Base-by-base conservation (phyloP, 257 asterid genomes). In the Solanum ossicruentum region DNA sequence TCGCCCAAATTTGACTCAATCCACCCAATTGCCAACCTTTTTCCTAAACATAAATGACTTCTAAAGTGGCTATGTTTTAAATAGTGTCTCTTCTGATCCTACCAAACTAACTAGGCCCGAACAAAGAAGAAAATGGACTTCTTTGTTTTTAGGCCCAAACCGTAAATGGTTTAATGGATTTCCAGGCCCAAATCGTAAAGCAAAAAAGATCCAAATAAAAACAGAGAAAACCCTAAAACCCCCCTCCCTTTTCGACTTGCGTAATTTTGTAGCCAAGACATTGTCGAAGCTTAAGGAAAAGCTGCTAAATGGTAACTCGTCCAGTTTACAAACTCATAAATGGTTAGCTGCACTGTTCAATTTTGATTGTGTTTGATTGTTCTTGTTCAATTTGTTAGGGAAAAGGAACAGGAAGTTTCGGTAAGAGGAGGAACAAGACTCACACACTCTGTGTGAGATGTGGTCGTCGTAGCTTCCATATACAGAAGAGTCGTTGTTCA, bases 401-500 rank as follows among this genome's bases (percentile, higher is more conserved):
- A 83, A 83, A 83, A 83, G 85, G 85, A 28, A 83, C 85, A 15
- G 85, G 85, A 10, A 83, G 85, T 83, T 83, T 83, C 45, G 85
- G 85, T 69, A 83, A 83, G 56, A 56, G 85, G 70, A 83, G 85
- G 85, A 83, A 83, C 66, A 83, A 83, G 85, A 83, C 85, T 4
- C 85, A 83, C 56, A 83, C 85, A 52, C 85, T 83, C 52, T 83
- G 85, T 52, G 85, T 82, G 2, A n/a, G 84, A 60, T 82, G 84
- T 18, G 84, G 84, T 28, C 84, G 84, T 28, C 84, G 84, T 20
- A 83, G 85, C 56, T 83, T 83, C 81, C 85, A 83, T 11, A 51
- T 83, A 45, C 85, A 83, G 85, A 83, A 83, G 85, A 83, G 85
- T 73, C 85, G 85, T 21, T 83, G 85, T 52, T 83, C 85, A 6